Evolutionary conservation across 2,329 filamentous ascomycete species (phyloP).

Genomic region (Aspergillus sp.): DNA sequence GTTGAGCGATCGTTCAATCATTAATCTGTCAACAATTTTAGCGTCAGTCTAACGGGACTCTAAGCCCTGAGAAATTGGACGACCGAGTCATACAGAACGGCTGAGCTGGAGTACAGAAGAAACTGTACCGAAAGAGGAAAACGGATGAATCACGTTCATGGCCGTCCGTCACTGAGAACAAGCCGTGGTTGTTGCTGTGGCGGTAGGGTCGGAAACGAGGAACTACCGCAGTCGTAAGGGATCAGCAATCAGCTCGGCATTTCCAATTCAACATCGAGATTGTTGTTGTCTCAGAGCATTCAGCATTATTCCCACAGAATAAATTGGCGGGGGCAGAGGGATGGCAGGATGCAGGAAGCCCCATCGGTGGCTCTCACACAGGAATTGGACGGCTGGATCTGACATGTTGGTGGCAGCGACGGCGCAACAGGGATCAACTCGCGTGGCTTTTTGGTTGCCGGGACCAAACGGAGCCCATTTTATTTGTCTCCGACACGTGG

Average conservation of each 20-base stretch:
- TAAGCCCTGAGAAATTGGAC: too few species aligned
- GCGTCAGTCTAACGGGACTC: too few species aligned
- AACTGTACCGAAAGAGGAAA: not conserved
- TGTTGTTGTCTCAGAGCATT: too few species aligned
- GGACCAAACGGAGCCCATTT: conserved; percentile 5
- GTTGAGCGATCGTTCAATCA: too few species aligned
- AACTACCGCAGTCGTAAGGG: not conserved
- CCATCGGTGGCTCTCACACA: too few species aligned
- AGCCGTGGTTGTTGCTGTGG: too few species aligned
- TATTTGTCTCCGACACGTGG: conserved; percentile 13
- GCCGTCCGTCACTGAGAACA: too few species aligned
- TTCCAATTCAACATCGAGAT: too few species aligned
- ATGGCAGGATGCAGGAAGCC: not conserved
- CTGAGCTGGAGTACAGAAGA: too few species aligned
- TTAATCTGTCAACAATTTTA: too few species aligned
- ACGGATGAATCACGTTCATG: not conserved
- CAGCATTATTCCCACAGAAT: not conserved
- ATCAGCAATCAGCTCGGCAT: not conserved
- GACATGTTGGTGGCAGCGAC: not conserved
- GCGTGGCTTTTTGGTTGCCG: conserved; percentile 10
- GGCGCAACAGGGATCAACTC: conserved; percentile 9
- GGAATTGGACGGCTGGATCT: not conserved
- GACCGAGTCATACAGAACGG: too few species aligned
- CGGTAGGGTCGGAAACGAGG: not conserved
- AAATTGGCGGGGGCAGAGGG: not conserved